phyloP scores from a whole-genome alignment of 2,329 filamentous ascomycete genomes.

The Piedraia hortae region DNA sequence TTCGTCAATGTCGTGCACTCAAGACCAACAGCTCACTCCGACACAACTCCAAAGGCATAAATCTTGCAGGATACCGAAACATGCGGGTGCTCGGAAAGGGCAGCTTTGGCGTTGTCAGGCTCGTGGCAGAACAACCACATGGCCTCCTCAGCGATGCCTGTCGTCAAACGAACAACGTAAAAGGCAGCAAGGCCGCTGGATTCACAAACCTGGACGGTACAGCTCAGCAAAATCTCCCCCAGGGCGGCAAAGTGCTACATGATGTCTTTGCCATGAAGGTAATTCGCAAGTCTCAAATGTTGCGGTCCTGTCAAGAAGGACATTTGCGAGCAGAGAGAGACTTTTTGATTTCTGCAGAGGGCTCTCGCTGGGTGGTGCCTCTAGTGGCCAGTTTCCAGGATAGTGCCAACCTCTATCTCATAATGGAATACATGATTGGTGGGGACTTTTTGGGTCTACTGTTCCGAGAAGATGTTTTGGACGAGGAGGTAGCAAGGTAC shows the following conservation, averaged over 20 bases:
- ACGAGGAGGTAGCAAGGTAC: constrained; percentile 52
- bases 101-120: constrained; percentile 73
- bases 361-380: constrained; percentile 74
- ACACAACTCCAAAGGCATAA: constrained; percentile 23
- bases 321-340: constrained; percentile 78
- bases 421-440: constrained; percentile 97
- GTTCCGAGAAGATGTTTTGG: constrained; percentile 58
- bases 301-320: constrained; percentile 71
- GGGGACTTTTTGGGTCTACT: constrained; percentile 77
- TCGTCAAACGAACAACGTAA: not conserved
- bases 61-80: constrained; percentile 43
- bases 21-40: constrained; percentile 30
- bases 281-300: constrained; percentile 80
- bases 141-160: constrained; percentile 1
- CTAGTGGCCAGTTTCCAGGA: constrained; percentile 79
- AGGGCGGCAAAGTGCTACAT: constrained; percentile 13
- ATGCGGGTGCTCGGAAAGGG: constrained; percentile 71
- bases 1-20: constrained; percentile 44
- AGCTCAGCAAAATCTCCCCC: constrained; percentile 6
- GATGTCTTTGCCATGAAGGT: constrained; percentile 90
- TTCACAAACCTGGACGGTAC: constrained; percentile 7
- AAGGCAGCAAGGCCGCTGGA: constrained; percentile 8
- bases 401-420: constrained; percentile 53
- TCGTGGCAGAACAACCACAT: constrained; percentile 36
- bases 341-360: constrained; percentile 67